Evolutionary conservation across 805 yeast species (phyloP), one percentile per base, ranked within the genome.

Genomic region (Saturnispora ahearnii): DNA sequence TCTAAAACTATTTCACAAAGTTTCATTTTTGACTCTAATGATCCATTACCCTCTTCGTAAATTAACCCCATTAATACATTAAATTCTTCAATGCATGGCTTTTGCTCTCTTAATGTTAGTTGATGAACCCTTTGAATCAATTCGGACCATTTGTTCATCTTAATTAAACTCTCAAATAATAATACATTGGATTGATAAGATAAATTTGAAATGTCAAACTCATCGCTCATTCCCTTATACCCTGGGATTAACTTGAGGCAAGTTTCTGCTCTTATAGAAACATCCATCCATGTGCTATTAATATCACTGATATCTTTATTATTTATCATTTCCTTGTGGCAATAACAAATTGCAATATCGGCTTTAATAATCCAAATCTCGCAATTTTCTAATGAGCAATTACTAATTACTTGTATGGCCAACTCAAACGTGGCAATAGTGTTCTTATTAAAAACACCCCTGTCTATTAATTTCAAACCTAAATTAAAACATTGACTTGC

Each of bases 401-500:
- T 15, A 8, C 33, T 33, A 24, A 50, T 34, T 6, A 49, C 22
- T 13, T 33, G 18, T 12, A 34, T 15, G 4, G 41, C 34, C 26
- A 12, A 12, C n/a, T 38, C 7, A 55, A 47, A 37, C 51, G 55
- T 15, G 30, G 49, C 28, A 44, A 49, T 21, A 48, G 58, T 18
- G 31, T 29, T 11, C 32, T 45, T 40, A 29, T 33, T 26, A 48
- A 52, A 29, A 40, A 44, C 6, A 15, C 46, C n/a, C 1, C 44
- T 41, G 12, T 42, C 44, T 6, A 28, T 12, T 2, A 42, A 22
- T 11, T 29, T 22, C 10, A 42, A 4, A 12, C 52, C 50, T 12
- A 33, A 24, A 34, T 54, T 53, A 24, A 48, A 43, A 45, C 68
- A 65, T 5, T 61, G 61, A 2, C 73, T 61, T 0, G 68, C 60